Percentiles rank a stretch among this genome's conserved stretches.
Evolutionary conservation across 805 yeast species (phyloP).

Genomic region (Saturnispora dispora): DNA sequence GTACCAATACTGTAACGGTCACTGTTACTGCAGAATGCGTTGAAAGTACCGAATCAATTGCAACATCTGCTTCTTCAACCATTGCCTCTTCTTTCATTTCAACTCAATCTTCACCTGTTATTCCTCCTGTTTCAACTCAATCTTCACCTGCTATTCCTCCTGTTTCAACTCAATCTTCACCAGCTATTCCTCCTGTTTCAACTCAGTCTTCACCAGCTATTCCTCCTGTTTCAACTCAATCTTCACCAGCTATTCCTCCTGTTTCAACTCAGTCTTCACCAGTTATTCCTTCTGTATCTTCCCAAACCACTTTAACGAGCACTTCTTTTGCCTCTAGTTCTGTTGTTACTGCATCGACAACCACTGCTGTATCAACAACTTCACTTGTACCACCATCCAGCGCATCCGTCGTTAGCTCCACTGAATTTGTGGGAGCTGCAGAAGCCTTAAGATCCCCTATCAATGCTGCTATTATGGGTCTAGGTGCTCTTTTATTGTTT

Average conservation of each 20-base stretch:
- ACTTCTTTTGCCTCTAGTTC: not conserved
- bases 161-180: not conserved
- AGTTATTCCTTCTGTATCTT: not conserved
- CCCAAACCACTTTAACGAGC: not conserved
- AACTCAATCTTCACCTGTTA: not conserved
- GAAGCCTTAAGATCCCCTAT: not conserved
- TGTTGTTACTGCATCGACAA: not conserved
- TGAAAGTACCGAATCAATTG: not conserved
- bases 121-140: not conserved
- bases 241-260: not conserved
- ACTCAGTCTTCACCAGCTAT: not conserved
- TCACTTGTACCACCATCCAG: not conserved
- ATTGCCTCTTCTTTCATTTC: not conserved
- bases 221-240: not conserved
- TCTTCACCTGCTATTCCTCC: not conserved
- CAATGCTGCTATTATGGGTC: not conserved
- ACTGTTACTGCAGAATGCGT: not conserved
- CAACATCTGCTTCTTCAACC: not conserved
- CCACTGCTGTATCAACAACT: not conserved
- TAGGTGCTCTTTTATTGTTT: constrained; percentile 2
- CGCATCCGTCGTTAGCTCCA: not conserved
- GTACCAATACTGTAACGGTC: not conserved
- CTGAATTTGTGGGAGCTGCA: constrained; percentile 3
- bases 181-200: not conserved
- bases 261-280: not conserved